Conservation (phyloP, 73 alveolate genomes). For the Blepharisma stoltei region DNA sequence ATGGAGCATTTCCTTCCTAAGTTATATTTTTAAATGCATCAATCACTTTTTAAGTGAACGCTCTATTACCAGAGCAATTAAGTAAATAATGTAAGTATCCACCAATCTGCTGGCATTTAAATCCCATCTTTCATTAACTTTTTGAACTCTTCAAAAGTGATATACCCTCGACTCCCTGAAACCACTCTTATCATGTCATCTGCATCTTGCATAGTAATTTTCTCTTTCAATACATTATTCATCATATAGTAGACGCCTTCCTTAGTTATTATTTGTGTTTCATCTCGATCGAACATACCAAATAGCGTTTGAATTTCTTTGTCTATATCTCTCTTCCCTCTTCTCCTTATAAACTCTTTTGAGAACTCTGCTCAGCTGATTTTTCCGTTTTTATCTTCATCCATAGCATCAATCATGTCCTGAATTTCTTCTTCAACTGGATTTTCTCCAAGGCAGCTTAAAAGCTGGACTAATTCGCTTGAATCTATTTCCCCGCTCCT, state of each 20-base stretch:
- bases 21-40: too few relatives aligned
- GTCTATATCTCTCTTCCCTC: slow-evolving; percentile 7
- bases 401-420: slow-evolving; percentile 27
- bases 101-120: too few relatives aligned
- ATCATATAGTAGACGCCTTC: not conserved
- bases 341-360: not conserved
- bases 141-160: slow-evolving; percentile 25
- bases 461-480: not conserved
- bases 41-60: too few relatives aligned
- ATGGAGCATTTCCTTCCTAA: too few relatives aligned
- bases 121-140: slow-evolving; percentile 11
- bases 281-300: slow-evolving; percentile 2
- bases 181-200: slow-evolving; percentile 23
- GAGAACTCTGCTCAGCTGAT: not conserved
- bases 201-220: slow-evolving; percentile 13
- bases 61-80: too few relatives aligned
- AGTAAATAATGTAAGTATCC: too few relatives aligned
- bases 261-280: not conserved
- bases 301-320: slow-evolving; percentile 8
- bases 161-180: slow-evolving; percentile 6
- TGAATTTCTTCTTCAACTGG: slow-evolving; percentile 10
- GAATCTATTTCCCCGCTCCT: not conserved
- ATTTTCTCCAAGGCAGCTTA: slow-evolving; percentile 14
- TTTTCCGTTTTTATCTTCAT: not conserved
- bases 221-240: slow-evolving; percentile 4